Evolutionary conservation across 2,329 filamentous ascomycete species (phyloP).

Genomic region (Biscogniauxia mediterranea): DNA sequence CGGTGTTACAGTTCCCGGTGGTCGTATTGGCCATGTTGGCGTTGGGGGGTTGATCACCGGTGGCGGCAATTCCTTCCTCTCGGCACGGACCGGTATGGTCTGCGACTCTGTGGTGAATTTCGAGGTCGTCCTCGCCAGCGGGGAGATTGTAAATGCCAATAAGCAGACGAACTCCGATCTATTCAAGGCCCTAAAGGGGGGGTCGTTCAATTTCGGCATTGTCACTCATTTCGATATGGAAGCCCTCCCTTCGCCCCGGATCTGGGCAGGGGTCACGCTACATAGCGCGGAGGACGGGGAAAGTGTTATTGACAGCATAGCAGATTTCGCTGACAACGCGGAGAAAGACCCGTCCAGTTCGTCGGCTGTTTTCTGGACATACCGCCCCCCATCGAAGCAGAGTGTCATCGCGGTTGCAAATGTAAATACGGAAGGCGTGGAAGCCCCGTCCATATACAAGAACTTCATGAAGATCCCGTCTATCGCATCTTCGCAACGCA

Average conservation of each 20-base stretch:
- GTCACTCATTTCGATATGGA: constrained; percentile 19
- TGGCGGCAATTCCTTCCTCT: constrained; percentile 30
- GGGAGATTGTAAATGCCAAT: constrained; percentile 39
- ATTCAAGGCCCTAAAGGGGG: constrained; percentile 40
- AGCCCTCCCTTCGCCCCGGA: not conserved
- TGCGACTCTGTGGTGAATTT: constrained; percentile 40
- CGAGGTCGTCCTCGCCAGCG: constrained; percentile 43
- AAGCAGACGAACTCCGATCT: constrained; percentile 35
- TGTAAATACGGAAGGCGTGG: no score
- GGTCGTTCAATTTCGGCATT: constrained; percentile 41
- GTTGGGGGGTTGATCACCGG: constrained; percentile 29
- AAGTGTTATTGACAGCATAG: no score
- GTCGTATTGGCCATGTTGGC: constrained; percentile 27
- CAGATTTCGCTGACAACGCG: no score
- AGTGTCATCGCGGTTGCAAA: no score
- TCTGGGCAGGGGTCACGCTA: not conserved
- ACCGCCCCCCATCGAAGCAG: no score
- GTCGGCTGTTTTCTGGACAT: no score
- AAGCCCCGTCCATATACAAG: no score
- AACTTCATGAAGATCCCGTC: not conserved
- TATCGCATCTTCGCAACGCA: not conserved
- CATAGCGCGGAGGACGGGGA: not conserved
- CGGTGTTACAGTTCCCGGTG: constrained; percentile 29
- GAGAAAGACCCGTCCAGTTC: no score
- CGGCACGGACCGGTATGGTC: constrained; percentile 35